phyloP scores from a whole-genome alignment of 331 rosid genomes.

The Malus hybrid region DNA sequence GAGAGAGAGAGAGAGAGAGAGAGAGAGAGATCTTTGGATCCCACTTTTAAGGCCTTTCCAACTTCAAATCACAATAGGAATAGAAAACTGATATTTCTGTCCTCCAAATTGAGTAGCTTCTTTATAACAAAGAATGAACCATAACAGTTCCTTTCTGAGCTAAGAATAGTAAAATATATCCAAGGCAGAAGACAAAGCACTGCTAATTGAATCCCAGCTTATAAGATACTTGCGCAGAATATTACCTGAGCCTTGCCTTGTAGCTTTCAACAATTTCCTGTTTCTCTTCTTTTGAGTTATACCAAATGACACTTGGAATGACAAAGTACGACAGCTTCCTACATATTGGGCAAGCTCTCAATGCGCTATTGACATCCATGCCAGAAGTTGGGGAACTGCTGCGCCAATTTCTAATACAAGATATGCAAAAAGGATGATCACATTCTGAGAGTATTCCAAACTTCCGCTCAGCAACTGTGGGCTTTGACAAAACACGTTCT shows the following conservation, averaged over 20 bases:
- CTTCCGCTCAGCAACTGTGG: slow-evolving; percentile 69
- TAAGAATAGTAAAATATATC: not conserved
- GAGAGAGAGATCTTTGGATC: not conserved
- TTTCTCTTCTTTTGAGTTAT: slow-evolving; percentile 69
- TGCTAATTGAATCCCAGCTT: not conserved
- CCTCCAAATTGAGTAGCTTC: not conserved
- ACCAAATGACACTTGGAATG: slow-evolving; percentile 96
- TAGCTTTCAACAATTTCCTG: slow-evolving; percentile 78
- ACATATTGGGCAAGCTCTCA: slow-evolving; percentile 95
- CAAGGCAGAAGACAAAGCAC: not conserved
- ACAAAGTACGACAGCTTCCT: slow-evolving; percentile 89
- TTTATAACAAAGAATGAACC: not conserved
- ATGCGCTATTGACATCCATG: slow-evolving; percentile 78
- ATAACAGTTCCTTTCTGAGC: not conserved
- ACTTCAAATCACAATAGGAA: not conserved
- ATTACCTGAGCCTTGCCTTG: slow-evolving; percentile 89
- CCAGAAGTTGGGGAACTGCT: slow-evolving; percentile 82
- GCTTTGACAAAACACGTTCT: slow-evolving; percentile 85
- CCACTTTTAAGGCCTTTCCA: not conserved
- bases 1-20: not conserved
- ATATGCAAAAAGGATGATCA: slow-evolving; percentile 90
- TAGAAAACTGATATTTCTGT: not conserved
- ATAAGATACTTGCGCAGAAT: not conserved
- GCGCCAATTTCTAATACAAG: slow-evolving; percentile 98
- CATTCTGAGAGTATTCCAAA: slow-evolving; percentile 94